Base-by-base conservation (phyloP, 2,329 filamentous ascomycete genomes). In the Verticillium albo-atrum region DNA sequence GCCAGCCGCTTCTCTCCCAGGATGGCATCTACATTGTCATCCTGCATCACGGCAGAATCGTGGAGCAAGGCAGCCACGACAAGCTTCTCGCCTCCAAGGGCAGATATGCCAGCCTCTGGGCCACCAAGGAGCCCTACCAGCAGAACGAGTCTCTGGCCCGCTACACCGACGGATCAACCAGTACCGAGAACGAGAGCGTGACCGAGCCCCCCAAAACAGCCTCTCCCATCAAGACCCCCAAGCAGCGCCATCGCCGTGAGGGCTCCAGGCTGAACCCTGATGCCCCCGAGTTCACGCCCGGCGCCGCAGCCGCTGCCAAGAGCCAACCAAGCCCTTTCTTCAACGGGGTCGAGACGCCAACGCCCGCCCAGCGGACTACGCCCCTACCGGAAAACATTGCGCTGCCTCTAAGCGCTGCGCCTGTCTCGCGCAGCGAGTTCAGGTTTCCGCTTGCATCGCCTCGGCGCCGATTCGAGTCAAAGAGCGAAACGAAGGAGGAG, bases 251-350 rank as follows among this genome's bases (percentile, higher is more conserved):
- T 47, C 37, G 37, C n/a, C 37, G 37, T n/a, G 37, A 84, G 81
- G 79, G 74, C 71, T 80, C 76, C 62, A 82, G 75, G 67, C 72
- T 85, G 65, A 85, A 86, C 70, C 83, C 83, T 32, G 74, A 78
- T 65, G 83, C 83, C 28, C 77, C 80, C 52, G 78, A 79, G 57
- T 86, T 86, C 62, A 85, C 81, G 1, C 82, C 83, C n/a, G n/a
- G 37, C n/a, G 37, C 37, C 37, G 9, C 23, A n/a, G 37, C 37
- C 20, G 37, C 37, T n/a, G 37, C n/a, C n/a, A 20, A 23, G 37
- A 47, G 37, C 37, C n/a, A 47, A 6, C 37, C 37, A 2, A 47
- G 37, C 20, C 37, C 37, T 10, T 47, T 47, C n/a, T 9, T 47
- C 37, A 47, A 23, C 17, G 23, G 37, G 37, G 37, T 47, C 37